Conservation (phyloP, 2,329 filamentous ascomycete genomes). For the Aspergillus clavatus region DNA sequence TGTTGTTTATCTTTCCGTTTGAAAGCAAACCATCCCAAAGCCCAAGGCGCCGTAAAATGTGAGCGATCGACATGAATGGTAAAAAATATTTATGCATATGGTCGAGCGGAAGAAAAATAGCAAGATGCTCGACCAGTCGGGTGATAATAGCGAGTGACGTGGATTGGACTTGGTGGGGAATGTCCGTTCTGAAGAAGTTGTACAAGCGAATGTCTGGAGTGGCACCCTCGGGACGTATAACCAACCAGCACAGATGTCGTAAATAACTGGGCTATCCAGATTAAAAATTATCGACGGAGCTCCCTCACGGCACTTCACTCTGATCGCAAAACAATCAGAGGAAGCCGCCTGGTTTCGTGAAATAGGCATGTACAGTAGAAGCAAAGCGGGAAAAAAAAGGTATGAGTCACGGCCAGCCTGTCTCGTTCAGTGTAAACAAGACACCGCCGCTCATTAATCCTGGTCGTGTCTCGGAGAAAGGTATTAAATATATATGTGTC, state of each 20-base stretch:
- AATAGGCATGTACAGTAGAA: constrained; percentile 36
- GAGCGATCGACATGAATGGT: constrained; percentile 40
- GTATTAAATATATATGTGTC: constrained; percentile 38
- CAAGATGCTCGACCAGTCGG: constrained; percentile 26
- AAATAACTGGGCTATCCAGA: constrained; percentile 25
- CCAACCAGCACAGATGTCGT: constrained; percentile 6
- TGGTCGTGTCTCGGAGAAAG: constrained; percentile 16
- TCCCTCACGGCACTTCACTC: too few species aligned
- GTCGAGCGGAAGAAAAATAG: constrained; percentile 26
- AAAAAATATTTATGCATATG: constrained; percentile 30
- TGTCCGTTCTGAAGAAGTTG: constrained; percentile 17
- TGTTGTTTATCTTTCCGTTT: constrained; percentile 20
- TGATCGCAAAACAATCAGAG: constrained; percentile 4
- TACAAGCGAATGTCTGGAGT: constrained; percentile 37
- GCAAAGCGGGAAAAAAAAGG: constrained; percentile 19
- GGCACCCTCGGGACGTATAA: constrained; percentile 15
- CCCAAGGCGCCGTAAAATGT: constrained; percentile 33
- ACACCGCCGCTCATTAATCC: constrained; percentile 16
- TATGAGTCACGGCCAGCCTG: constrained; percentile 13
- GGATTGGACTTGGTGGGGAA: constrained; percentile 28
- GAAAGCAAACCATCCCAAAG: constrained; percentile 21
- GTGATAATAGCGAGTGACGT: constrained; percentile 34
- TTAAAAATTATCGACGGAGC: constrained; percentile 39
- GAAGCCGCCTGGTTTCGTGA: constrained; percentile 19
- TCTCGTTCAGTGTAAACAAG: constrained; percentile 17